Conservation (phyloP, 2,329 filamentous ascomycete species). For the Exophiala sp. region DNA sequence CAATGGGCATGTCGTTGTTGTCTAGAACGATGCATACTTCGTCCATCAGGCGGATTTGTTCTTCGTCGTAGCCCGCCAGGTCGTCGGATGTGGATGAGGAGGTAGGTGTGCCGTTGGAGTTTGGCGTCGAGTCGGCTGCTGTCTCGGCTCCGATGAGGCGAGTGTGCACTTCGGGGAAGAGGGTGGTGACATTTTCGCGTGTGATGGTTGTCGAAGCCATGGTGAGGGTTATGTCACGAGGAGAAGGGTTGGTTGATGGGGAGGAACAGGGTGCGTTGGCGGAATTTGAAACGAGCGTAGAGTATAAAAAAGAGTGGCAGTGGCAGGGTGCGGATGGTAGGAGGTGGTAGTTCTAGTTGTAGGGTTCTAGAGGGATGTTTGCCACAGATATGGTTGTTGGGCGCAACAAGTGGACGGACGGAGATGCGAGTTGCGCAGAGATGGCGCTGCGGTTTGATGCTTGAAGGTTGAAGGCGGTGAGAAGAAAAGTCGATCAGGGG, state of each 20-base stretch:
- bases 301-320: too few species aligned
- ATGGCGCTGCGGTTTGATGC: too few species aligned
- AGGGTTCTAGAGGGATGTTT: not conserved
- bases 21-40: constrained; percentile 97
- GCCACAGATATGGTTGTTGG: not conserved
- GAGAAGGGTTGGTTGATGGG: not conserved
- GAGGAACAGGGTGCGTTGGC: not conserved
- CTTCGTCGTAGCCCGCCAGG: constrained; percentile 86
- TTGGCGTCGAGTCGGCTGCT: constrained; percentile 52
- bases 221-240: constrained; percentile 1
- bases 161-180: constrained; percentile 78
- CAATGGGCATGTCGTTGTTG: constrained; percentile 85
- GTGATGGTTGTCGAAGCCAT: constrained; percentile 54
- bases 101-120: constrained; percentile 32
- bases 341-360: too few species aligned
- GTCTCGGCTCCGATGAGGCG: constrained; percentile 45
- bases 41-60: constrained; percentile 97
- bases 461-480: not conserved
- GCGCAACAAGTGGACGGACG: not conserved
- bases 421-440: not conserved
- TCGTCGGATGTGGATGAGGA: constrained; percentile 51
- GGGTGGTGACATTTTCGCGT: constrained; percentile 73
- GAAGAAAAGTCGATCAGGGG: not conserved
- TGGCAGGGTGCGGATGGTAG: too few species aligned
- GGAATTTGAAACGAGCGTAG: not conserved